Evolutionary conservation across 148 eudicot species (phyloP), one percentile per base, ranked within the genome.

Genomic region (Tetragonia tetragonoides): DNA sequence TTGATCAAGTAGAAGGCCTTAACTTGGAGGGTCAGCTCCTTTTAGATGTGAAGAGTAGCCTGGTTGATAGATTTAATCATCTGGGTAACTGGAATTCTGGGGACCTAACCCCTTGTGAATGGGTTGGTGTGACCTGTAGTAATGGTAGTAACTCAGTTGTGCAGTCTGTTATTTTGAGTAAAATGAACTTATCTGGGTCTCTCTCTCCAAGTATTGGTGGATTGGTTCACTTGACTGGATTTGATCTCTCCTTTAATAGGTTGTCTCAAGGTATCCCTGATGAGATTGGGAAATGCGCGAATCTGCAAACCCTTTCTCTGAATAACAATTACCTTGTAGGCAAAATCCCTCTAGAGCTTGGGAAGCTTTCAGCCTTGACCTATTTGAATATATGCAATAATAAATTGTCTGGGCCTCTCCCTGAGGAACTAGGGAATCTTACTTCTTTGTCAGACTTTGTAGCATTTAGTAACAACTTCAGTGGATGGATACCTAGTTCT

Each of bases 111-210:
- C 98, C 98, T 7, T 94, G 98, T 84, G 70, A 64, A 66, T 94
- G 98, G 98, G 78, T 21, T 6, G 98, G 98, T 82, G 97, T 94
- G 77, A 85, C 41, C 42, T 92, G 98, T 82, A 85, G 89, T 47
- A 71, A 47, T 74, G 86, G 53, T 78, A 76, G 73, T 73, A 67
- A 70, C 66, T 83, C 84, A 12, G 82, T 83, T 20, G 98, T 94
- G 46, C 39, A 16, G 56, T 86, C 89, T 70, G 81, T 94, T 18
- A 83, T 84, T 83, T 83, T 94, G 85, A 78, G 42, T 12, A 80
- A 79, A 0, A 74, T 83, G 90, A 89, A 91, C 80, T 88, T 94
- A 56, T 85, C 92, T 1, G 98, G 98, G 40, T 87, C 85, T 17
- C 56, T 92, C 11, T 87, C 87, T 76, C 77, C 88, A 11, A 89